Percentiles rank a stretch among this genome's conserved stretches.
Conservation (phyloP, 306 rosid species). For the Sicyos baderoa region DNA sequence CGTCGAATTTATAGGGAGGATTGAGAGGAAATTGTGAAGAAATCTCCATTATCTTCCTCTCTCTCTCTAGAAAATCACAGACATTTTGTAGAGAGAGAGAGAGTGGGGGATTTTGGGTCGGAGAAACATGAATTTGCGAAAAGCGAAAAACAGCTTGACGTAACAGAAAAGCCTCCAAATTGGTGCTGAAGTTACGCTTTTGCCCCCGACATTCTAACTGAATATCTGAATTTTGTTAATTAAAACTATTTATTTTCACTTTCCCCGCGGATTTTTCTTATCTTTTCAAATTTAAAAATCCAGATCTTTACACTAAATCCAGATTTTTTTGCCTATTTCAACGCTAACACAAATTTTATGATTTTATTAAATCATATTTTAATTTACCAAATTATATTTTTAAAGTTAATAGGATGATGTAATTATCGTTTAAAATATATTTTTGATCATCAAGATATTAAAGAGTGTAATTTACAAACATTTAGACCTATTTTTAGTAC, state of each 20-base stretch:
- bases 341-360: no score
- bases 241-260: neutral
- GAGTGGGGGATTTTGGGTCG: conserved; percentile 29
- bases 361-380: no score
- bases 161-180: neutral
- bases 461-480: no score
- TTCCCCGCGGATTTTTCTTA: neutral
- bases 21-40: neutral
- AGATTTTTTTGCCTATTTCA: no score
- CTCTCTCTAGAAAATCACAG: conserved; percentile 19
- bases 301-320: no score
- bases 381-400: no score
- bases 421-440: no score
- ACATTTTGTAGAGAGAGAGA: neutral
- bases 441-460: no score
- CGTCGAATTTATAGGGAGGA: neutral
- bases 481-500: no score
- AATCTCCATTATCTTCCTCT: neutral
- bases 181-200: conserved; percentile 17
- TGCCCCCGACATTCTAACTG: conserved; percentile 20
- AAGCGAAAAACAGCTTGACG: neutral
- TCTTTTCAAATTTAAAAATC: neutral
- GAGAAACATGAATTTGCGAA: conserved; percentile 28
- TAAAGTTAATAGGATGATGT: no score
- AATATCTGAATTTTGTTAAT: neutral